These are phyloP conservation scores for Colletotrichum abscissum DNA, from an alignment of 2,329 filamentous ascomycete species.

Conservation along the genomic window DNA sequence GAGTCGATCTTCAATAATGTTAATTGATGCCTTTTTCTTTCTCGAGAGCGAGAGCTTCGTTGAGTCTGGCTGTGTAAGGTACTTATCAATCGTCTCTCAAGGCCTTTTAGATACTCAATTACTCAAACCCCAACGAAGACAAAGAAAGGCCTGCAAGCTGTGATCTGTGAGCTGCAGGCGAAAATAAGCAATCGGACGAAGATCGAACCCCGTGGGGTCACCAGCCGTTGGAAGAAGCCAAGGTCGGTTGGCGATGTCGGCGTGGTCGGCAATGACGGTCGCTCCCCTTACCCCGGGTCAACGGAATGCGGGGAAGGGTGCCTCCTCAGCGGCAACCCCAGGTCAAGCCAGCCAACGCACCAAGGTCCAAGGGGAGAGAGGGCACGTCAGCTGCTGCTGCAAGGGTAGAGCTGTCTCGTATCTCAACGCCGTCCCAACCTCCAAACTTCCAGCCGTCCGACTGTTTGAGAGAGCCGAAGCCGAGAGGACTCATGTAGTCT, in stretches of 20 bases:
- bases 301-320: constrained; percentile 39
- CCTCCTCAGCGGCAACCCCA: constrained; percentile 4
- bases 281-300: constrained; percentile 31
- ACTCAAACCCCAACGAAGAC: background rate
- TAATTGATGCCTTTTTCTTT: background rate
- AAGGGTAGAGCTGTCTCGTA: background rate
- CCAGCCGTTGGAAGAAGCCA: constrained; percentile 13
- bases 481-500: background rate
- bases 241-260: constrained; percentile 22
- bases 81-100: background rate
- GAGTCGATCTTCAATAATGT: background rate
- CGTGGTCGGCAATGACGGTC: constrained; percentile 25
- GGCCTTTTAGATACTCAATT: background rate
- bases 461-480: constrained; percentile 5
- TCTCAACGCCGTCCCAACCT: background rate
- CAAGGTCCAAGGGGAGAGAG: background rate
- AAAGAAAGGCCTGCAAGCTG: too few species aligned
- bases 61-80: too few species aligned
- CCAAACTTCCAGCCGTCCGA: constrained; percentile 16
- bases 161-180: too few species aligned
- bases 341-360: background rate
- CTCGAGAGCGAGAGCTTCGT: too few species aligned
- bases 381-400: constrained; percentile 25
- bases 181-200: background rate
- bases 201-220: background rate